phyloP scores from a whole-genome alignment of 2,329 filamentous ascomycete genomes.

The Pseudocercospora macadamiae region DNA sequence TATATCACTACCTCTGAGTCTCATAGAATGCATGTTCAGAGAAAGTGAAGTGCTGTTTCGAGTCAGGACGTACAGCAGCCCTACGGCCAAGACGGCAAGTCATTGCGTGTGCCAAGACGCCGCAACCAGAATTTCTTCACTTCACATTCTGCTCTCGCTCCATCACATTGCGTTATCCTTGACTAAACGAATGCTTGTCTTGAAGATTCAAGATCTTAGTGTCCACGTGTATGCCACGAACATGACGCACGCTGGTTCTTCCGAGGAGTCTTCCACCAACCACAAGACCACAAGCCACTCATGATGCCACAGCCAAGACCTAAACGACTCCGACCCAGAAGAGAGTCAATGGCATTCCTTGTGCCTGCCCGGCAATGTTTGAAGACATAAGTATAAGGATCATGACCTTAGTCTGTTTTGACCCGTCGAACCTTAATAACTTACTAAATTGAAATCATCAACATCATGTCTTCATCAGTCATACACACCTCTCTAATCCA shows the following conservation, averaged over 20 bases:
- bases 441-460: neutral
- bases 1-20: too few relatives aligned
- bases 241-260: neutral
- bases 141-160: neutral
- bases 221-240: neutral
- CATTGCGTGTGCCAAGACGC: neutral
- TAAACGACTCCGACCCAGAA: too few relatives aligned
- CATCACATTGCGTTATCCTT: neutral
- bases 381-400: too few relatives aligned
- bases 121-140: neutral
- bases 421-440: neutral
- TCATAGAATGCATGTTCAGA: too few relatives aligned
- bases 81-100: neutral
- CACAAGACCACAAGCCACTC: neutral
- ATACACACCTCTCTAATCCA: neutral
- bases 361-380: too few relatives aligned
- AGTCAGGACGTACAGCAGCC: too few relatives aligned
- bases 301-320: neutral
- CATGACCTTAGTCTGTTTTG: too few relatives aligned
- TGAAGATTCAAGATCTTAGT: neutral
- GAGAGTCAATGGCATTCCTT: too few relatives aligned
- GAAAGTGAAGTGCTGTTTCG: too few relatives aligned
- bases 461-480: neutral
- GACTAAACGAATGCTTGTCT: neutral
- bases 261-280: neutral